Evolutionary conservation across 2,329 filamentous ascomycete species (phyloP).

Genomic region (Fusarium nurragi): DNA sequence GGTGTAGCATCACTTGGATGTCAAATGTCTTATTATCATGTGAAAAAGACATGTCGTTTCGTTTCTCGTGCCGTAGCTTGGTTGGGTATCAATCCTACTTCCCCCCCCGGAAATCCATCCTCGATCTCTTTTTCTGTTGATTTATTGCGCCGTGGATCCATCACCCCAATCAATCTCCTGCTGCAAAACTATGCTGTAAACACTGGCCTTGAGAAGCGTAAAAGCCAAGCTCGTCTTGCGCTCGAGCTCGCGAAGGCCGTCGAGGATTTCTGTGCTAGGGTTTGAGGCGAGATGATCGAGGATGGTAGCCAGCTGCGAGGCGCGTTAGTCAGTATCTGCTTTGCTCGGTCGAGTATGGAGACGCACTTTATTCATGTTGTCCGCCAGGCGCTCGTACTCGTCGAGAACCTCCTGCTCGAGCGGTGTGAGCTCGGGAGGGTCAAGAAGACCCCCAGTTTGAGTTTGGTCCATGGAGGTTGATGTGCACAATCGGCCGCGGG

Average conservation of each 20-base stretch:
- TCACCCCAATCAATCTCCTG: conserved; percentile 87
- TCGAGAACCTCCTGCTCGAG: conserved; percentile 95
- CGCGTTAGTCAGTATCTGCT: not conserved
- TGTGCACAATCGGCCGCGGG: not conserved
- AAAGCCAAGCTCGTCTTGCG: conserved; percentile 95
- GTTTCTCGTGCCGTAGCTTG: conserved; percentile 23
- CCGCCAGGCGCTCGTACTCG: conserved; percentile 86
- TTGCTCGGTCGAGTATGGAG: not conserved
- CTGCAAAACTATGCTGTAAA: conserved; percentile 98
- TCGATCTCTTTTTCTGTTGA: not conserved
- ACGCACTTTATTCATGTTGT: conserved; percentile 88
- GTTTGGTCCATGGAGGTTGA: conserved; percentile 36
- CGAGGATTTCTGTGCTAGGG: conserved; percentile 83
- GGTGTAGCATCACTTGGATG: conserved; percentile 29
- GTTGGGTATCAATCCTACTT: conserved; percentile 35
- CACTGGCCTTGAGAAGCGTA: conserved; percentile 95
- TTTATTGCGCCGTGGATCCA: conserved; percentile 51
- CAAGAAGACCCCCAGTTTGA: conserved; percentile 45
- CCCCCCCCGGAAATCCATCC: not conserved
- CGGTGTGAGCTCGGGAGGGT: conserved; percentile 71
- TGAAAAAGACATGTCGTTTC: conserved; percentile 21
- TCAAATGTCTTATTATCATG: conserved; percentile 12
- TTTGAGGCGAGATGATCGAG: conserved; percentile 72
- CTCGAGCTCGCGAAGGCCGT: conserved; percentile 87
- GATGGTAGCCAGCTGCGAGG: conserved; percentile 63